A percentile compares a stretch with the other conserved stretches of the same genome.
Evolutionary conservation across 768 basidiomycete genomes (phyloP).

Genomic region (Roridomyces roridus): DNA sequence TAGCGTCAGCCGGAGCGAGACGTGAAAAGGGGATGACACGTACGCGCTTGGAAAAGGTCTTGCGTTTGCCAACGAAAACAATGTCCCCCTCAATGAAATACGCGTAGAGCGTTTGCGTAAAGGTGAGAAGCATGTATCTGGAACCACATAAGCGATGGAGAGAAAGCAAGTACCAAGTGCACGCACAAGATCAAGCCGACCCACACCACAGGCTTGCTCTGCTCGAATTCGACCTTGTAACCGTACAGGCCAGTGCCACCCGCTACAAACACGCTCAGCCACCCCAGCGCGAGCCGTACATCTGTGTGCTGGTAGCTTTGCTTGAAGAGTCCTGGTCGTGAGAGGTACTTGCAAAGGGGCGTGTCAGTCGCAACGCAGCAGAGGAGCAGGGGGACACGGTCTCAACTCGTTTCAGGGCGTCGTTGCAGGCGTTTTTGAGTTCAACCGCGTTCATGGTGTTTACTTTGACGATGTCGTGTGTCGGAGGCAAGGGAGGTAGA

Average conservation of each 20-base stretch:
- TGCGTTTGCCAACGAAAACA: slow-evolving; percentile 89
- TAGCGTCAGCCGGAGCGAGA: slow-evolving; percentile 34
- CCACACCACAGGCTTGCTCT: slow-evolving; percentile 82
- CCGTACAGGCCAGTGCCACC: slow-evolving; percentile 84
- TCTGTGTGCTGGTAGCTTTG: slow-evolving; percentile 90
- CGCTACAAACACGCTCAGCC: slow-evolving; percentile 84
- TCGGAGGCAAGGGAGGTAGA: slow-evolving; percentile 18
- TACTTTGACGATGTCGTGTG: slow-evolving; percentile 63
- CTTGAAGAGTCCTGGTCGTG: slow-evolving; percentile 82
- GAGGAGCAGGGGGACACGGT: slow-evolving; percentile 28
- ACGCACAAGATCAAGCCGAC: slow-evolving; percentile 80
- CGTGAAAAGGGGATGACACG: slow-evolving; percentile 26
- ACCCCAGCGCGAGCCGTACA: slow-evolving; percentile 85
- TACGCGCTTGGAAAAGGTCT: slow-evolving; percentile 87
- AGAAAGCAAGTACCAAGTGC: slow-evolving; percentile 5
- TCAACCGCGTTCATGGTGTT: slow-evolving; percentile 64
- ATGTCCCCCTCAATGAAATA: slow-evolving; percentile 85
- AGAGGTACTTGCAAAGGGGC: slow-evolving; percentile 62
- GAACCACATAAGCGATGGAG: neutral
- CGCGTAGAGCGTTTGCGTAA: slow-evolving; percentile 79
- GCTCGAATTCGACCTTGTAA: slow-evolving; percentile 88
- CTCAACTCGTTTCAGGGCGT: slow-evolving; percentile 92
- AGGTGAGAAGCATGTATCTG: slow-evolving; percentile 79
- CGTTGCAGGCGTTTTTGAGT: slow-evolving; percentile 80
- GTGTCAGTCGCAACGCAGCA: slow-evolving; percentile 12